Conservation (phyloP, 1,284 basidiomycete genomes). For the Chalciporus sp. region DNA sequence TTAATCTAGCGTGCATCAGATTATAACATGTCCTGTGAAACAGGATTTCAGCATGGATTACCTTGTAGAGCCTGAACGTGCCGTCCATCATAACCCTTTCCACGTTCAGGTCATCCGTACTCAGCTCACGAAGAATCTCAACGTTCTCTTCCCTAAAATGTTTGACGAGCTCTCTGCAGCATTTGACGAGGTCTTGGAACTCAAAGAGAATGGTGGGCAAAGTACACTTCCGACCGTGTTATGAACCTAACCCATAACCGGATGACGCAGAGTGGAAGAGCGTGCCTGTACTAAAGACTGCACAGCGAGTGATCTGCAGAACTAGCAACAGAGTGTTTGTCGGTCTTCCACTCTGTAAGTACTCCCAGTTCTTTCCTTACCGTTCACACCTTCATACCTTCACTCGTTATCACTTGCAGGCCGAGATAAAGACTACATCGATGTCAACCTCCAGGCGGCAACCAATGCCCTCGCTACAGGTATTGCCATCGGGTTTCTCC, state of each 20-base stretch:
- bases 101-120: no score
- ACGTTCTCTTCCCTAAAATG: slow-evolving; percentile 27
- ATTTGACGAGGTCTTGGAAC: slow-evolving; percentile 29
- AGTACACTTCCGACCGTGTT: neutral
- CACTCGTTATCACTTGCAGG: slow-evolving; percentile 30
- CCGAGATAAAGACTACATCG: slow-evolving; percentile 40
- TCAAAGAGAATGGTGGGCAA: slow-evolving; percentile 20
- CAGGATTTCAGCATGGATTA: no score
- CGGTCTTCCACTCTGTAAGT: slow-evolving; percentile 35
- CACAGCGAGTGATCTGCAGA: slow-evolving; percentile 33
- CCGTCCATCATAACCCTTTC: no score
- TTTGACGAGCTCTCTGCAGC: slow-evolving; percentile 36
- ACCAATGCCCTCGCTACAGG: slow-evolving; percentile 33
- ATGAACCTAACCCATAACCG: no score
- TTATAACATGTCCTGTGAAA: neutral
- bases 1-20: neutral
- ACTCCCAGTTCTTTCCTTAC: no score
- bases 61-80: no score
- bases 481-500: slow-evolving; percentile 36
- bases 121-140: slow-evolving; percentile 19
- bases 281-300: slow-evolving; percentile 17
- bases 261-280: slow-evolving; percentile 33
- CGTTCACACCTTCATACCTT: no score
- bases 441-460: slow-evolving; percentile 38
- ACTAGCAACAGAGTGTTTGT: slow-evolving; percentile 42